Evolutionary conservation across 139 green algal genomes (phyloP), one percentile per base, ranked within the genome.

Genomic region (Chlamydomonas urium): DNA sequence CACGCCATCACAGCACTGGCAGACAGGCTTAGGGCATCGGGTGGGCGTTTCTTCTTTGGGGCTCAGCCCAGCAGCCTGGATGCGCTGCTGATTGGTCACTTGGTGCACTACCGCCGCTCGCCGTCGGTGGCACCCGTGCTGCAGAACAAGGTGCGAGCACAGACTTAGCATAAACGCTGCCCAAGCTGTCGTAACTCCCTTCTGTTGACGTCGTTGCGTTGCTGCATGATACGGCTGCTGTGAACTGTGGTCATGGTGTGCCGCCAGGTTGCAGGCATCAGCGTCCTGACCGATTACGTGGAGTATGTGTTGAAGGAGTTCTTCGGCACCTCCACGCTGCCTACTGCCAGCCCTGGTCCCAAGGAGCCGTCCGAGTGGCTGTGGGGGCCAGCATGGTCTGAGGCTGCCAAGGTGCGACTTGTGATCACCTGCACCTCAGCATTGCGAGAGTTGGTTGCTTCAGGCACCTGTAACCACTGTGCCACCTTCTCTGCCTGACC

Each of bases 21-120:
- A 48, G 83, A 89, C 69, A 69, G 79, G 19, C 67, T 92, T 33
- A 53, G 61, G n/a, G 65, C 76, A n/a, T 66, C 47, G 5, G 4
- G n/a, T 2, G 76, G 73, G 0, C 42, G 29, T 21, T 93, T 78
- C 77, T 79, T 91, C 38, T 87, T 93, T 28, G 88, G 88, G 0
- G 33, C 63, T 21, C 28, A 32, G 2, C 84, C 88, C 33, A 80
- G 78, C 84, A 89, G 71, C 47, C 29, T 89, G 23, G 88, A 93
- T 67, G 88, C 88, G 1, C 69, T 89, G 70, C 71, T 93, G 59
- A 77, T 79, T 47, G 84, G 81, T 0, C 86, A 91, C 69, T 75
- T 90, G 48, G 48, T 82, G 4, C 90, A 84, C 70, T 88, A 88
- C 62, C 70, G 76, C 2, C 29, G 33, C 1, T 83, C 81, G 26